Evolutionary conservation across 164 flowering plant species (phyloP), one percentile per base, ranked within the genome.

Genomic region (Vitis rotundifolia): DNA sequence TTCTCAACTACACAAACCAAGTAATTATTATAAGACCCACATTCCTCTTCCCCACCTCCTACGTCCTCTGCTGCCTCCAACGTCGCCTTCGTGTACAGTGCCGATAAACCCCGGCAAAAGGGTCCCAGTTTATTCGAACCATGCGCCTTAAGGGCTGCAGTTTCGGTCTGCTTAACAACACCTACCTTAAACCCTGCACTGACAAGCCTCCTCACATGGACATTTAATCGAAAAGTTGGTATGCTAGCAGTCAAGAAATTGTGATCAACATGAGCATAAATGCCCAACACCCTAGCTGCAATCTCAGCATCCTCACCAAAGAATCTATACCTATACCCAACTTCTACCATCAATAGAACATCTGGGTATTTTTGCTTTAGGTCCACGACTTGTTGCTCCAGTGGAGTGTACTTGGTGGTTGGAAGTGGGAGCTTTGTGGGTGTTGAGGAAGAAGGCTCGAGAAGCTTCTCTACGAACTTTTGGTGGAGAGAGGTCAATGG

Each of bases 121-220:
- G 98, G 97, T 10, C 94, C 97, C 15, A 68, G 44, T 53, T 73
- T 65, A 57, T 89, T 89, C 19, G 78, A 66, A 44, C 98, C 97
- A 16, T 88, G 92, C 0, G 97, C 87, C 83, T 95, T 95, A 65
- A 95, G 89, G 0, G 98, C 87, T 0, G 99, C 93, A 5, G 99
- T 92, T 75, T 94, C 99, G 0, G 96, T 90, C 81, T 93, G 99
- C 77, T 88, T 88, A n/a, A 92, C 99, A 2, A 95, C 96, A 7
- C 98, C 99, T 15, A 95, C 97, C 77, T 92, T 95, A 66, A 83
- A 85, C 66, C 99, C 99, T 1, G 84, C 92, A 75, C 78, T 80
- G 50, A 95, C 99, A 26, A 95, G 85, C 73, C 98, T 83, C 77
- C 96, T 87, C 19, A 93, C 96, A 70, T 93, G 97, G 56, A 95